Evolutionary conservation across 2,329 filamentous ascomycete genomes (phyloP).

Genomic region (Penicillium sp.): DNA sequence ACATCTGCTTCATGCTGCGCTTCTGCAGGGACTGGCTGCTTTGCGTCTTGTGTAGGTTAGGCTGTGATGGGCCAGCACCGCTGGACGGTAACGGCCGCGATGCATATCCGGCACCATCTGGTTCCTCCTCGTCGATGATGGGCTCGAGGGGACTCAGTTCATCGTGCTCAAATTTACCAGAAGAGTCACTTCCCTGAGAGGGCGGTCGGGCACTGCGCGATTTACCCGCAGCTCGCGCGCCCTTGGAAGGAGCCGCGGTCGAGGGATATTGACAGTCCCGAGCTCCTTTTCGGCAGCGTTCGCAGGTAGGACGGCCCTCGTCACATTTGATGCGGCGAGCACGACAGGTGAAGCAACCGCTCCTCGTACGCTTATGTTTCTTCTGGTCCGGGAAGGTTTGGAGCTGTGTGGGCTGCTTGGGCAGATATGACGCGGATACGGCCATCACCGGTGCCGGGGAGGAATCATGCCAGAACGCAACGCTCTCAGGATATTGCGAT

Average conservation of each 20-base stretch:
- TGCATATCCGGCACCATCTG: conserved; percentile 23
- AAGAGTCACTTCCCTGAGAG: conserved; percentile 48
- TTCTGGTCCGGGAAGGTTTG: conserved; percentile 59
- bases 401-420: conserved; percentile 30
- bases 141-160: conserved; percentile 38
- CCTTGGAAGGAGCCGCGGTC: conserved; percentile 43
- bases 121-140: conserved; percentile 44
- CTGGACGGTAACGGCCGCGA: conserved; percentile 22
- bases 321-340: conserved; percentile 92
- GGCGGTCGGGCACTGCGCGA: conserved; percentile 36
- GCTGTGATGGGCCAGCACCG: conserved; percentile 18
- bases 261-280: conserved; percentile 88
- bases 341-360: conserved; percentile 89
- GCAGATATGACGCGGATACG: conserved; percentile 15
- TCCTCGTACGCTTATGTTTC: conserved; percentile 89
- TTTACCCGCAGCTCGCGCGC: conserved; percentile 43
- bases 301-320: conserved; percentile 79
- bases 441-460: conserved; percentile 20
- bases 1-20: conserved; percentile 24
- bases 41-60: conserved; percentile 25
- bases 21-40: conserved; percentile 31
- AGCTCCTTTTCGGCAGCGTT: conserved; percentile 85
- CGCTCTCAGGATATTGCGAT: conserved; percentile 40
- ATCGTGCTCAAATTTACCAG: conserved; percentile 46
- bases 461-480: conserved; percentile 44